These are phyloP conservation scores for Circinella minor DNA, from an alignment of 371 early-diverging fungal species.

Conservation along the genomic window DNA sequence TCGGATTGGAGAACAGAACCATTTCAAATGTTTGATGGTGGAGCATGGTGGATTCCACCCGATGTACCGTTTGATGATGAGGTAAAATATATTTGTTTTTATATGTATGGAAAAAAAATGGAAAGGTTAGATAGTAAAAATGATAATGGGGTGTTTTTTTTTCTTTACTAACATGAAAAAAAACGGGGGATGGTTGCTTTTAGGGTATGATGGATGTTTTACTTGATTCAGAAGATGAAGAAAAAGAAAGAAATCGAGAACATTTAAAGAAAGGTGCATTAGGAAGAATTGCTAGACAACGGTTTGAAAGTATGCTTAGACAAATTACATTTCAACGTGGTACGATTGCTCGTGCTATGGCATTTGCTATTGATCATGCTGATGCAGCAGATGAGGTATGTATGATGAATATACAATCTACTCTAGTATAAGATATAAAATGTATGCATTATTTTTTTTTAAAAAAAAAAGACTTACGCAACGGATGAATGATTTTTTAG, in stretches of 20 bases:
- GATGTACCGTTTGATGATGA: constrained; percentile 75
- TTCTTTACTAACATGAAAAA: no score
- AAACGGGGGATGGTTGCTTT: neutral
- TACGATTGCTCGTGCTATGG: constrained; percentile 83
- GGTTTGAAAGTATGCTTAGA: constrained; percentile 61
- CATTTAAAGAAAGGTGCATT: constrained; percentile 58
- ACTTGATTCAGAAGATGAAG: constrained; percentile 59
- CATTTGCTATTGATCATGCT: constrained; percentile 86
- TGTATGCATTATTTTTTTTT: no score
- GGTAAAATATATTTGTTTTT: constrained; percentile 27
- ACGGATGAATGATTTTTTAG: constrained; percentile 24
- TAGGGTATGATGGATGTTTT: constrained; percentile 39
- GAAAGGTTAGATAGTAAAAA: no score
- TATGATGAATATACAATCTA: neutral
- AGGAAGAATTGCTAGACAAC: constrained; percentile 63
- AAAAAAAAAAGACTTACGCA: no score
- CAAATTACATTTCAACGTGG: constrained; percentile 64
- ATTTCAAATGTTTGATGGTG: constrained; percentile 89
- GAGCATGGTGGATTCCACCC: constrained; percentile 89
- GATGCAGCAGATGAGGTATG: constrained; percentile 78
- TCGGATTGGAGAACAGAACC: constrained; percentile 78
- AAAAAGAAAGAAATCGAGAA: constrained; percentile 48
- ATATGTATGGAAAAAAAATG: neutral
- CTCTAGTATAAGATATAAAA: neutral
- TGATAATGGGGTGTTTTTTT: no score